Percentiles rank a stretch among this genome's conserved stretches.
phyloP scores from a whole-genome alignment of 345 rosid species.

The Lumnitzera littorea region DNA sequence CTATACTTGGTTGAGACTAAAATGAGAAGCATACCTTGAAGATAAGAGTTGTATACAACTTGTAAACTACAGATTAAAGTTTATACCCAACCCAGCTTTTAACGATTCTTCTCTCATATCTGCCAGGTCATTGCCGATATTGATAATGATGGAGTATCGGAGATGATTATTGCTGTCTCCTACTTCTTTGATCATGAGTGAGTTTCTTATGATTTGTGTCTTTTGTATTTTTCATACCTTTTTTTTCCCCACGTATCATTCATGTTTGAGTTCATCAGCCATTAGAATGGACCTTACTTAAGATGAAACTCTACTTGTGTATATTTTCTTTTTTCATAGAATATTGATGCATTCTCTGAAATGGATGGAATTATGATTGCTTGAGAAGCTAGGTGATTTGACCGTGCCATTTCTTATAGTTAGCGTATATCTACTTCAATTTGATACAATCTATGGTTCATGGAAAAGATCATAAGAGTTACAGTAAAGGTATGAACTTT shows the following conservation, averaged over 20 bases:
- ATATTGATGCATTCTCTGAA: too few species aligned
- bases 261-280: not conserved
- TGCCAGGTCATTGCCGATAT: constrained; percentile 92
- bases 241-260: not conserved
- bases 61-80: not conserved
- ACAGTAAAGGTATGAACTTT: too few species aligned
- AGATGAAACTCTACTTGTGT: too few species aligned
- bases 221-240: not conserved
- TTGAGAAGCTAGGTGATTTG: too few species aligned
- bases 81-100: not conserved
- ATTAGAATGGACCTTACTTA: too few species aligned
- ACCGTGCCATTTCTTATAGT: too few species aligned
- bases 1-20: too few species aligned
- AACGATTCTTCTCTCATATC: constrained; percentile 13
- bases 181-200: constrained; percentile 97
- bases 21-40: constrained; percentile 5
- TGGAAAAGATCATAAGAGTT: too few species aligned
- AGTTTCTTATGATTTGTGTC: constrained; percentile 27
- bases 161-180: constrained; percentile 93
- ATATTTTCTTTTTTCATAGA: too few species aligned
- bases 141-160: constrained; percentile 90
- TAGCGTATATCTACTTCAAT: too few species aligned
- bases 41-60: not conserved
- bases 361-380: too few species aligned
- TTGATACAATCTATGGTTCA: too few species aligned